Evolutionary conservation across 2,329 filamentous ascomycete genomes (phyloP).

Genomic region (Trichophyton benhamiae): DNA sequence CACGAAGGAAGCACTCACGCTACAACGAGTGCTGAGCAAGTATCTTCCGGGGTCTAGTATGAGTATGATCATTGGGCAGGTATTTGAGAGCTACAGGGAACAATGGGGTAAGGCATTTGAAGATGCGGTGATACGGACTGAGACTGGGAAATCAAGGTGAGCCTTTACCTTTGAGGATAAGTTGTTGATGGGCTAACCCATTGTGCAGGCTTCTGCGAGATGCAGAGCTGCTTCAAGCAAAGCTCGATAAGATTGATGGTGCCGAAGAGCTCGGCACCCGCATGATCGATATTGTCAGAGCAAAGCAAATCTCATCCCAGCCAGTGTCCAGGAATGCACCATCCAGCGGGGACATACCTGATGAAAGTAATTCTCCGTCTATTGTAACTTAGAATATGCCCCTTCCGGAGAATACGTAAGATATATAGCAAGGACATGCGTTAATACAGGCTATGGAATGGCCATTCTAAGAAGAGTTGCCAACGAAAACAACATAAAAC

Average conservation of each 20-base stretch:
- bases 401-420: no score
- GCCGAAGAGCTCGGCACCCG: neutral
- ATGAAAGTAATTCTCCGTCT: no score
- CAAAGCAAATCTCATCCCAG: neutral
- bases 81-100: conserved; percentile 3
- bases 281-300: conserved; percentile 5
- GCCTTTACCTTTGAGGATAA: neutral
- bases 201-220: conserved; percentile 5
- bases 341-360: neutral
- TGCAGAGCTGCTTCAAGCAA: conserved; percentile 1
- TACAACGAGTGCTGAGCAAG: conserved; percentile 64
- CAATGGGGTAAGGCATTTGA: conserved; percentile 5
- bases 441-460: no score
- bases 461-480: no score
- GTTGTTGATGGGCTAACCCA: neutral
- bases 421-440: no score
- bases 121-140: conserved; percentile 2
- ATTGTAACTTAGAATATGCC: no score
- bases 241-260: conserved; percentile 3
- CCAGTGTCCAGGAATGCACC: neutral
- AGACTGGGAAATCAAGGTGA: conserved; percentile 5
- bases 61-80: conserved; percentile 2
- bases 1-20: conserved; percentile 61
- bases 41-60: conserved; percentile 42
- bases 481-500: no score